Evolutionary conservation across 2,329 filamentous ascomycete species (phyloP).

Genomic region (Trichoderma simmonsii): DNA sequence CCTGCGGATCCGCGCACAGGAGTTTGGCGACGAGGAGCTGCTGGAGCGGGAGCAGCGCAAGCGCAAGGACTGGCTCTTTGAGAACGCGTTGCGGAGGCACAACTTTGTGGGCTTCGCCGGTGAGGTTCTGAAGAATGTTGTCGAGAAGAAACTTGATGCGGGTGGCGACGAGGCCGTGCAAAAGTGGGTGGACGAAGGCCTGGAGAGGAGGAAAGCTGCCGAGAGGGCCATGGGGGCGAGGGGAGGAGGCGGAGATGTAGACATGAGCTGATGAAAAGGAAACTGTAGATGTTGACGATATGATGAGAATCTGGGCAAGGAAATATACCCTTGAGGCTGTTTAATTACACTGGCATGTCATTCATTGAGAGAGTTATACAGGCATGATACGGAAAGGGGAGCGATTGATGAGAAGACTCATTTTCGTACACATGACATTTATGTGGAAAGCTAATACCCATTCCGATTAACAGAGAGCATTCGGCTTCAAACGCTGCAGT

Average conservation of each 20-base stretch:
- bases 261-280: constrained; percentile 37
- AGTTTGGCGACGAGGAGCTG: constrained; percentile 78
- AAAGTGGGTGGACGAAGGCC: constrained; percentile 68
- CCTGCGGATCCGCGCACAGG: constrained; percentile 69
- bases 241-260: constrained; percentile 40
- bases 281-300: background rate
- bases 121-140: constrained; percentile 83
- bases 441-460: background rate
- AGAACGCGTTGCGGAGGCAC: constrained; percentile 86
- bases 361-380: background rate
- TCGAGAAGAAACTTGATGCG: constrained; percentile 66
- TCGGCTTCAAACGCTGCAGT: background rate
- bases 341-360: background rate
- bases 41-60: constrained; percentile 79
- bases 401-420: background rate
- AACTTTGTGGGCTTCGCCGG: constrained; percentile 97
- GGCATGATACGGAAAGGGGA: too few species aligned
- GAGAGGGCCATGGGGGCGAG: constrained; percentile 35
- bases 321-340: background rate
- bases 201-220: constrained; percentile 49
- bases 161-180: constrained; percentile 64
- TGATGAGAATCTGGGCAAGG: background rate
- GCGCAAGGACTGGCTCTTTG: constrained; percentile 84
- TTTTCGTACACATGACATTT: background rate
- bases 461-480: background rate